These are phyloP conservation scores for Hypoxylon sp. DNA, from an alignment of 2,329 filamentous ascomycete species.

Conservation along the genomic window DNA sequence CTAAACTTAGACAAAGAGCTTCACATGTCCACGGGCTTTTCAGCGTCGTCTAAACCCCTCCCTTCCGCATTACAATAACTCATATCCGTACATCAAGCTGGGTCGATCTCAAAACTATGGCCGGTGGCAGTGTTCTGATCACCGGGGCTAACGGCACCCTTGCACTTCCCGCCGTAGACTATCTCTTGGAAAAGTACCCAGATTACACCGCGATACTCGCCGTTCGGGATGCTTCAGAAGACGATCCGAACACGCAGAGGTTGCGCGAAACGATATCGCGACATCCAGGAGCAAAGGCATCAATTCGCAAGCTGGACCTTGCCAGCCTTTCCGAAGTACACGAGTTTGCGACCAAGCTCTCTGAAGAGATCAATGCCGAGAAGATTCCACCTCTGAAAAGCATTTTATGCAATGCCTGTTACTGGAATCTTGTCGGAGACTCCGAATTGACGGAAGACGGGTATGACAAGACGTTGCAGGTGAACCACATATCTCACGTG, in stretches of 20 bases:
- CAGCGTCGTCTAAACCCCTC: neutral
- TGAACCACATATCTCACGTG: conserved; percentile 55
- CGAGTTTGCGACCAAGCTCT: conserved; percentile 49
- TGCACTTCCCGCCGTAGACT: conserved; percentile 40
- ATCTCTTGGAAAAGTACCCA: conserved; percentile 42
- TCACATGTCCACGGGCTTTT: neutral
- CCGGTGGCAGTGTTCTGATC: conserved; percentile 46
- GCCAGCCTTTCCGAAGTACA: conserved; percentile 52
- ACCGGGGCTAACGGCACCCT: conserved; percentile 57
- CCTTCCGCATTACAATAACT: neutral
- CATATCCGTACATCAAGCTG: neutral
- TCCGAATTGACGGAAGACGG: conserved; percentile 53
- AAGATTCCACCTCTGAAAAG: conserved; percentile 50
- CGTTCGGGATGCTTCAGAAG: conserved; percentile 51
- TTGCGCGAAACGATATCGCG: conserved; percentile 44
- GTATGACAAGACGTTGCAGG: conserved; percentile 57
- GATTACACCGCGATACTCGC: conserved; percentile 50
- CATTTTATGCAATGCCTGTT: conserved; percentile 58
- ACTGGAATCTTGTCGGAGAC: conserved; percentile 53
- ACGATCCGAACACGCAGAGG: conserved; percentile 50
- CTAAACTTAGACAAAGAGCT: neutral
- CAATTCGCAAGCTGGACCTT: conserved; percentile 55
- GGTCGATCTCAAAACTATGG: conserved; percentile 6
- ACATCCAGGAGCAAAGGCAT: conserved; percentile 55
- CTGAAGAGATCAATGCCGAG: conserved; percentile 41